Conservation (phyloP, 139 green algal genomes). For the Chlorella sp. region DNA sequence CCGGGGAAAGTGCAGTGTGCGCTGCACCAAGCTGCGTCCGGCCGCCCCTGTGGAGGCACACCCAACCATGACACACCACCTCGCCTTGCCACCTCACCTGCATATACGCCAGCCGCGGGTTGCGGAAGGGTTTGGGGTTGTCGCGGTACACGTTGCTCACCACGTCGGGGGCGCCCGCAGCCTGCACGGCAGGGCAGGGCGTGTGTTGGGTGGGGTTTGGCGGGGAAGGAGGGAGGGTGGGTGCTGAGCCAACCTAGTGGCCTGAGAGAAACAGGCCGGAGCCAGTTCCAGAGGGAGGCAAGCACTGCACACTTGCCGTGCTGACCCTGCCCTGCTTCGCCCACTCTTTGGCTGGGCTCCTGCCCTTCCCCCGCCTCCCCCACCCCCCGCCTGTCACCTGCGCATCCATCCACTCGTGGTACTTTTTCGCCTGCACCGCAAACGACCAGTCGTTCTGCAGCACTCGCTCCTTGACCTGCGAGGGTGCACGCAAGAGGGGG, state of each 20-base stretch:
- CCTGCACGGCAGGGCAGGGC: neutral
- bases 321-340: no score
- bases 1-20: neutral
- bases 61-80: neutral
- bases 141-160: constrained; percentile 51
- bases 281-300: no score
- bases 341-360: neutral
- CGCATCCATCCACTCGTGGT: constrained; percentile 55
- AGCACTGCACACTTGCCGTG: no score
- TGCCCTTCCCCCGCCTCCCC: neutral
- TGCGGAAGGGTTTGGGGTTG: constrained; percentile 37
- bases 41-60: neutral
- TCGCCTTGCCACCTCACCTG: constrained; percentile 10
- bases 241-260: no score
- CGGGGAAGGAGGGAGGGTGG: no score
- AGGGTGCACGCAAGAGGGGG: neutral
- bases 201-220: no score
- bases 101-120: constrained; percentile 44
- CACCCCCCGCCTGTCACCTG: constrained; percentile 16
- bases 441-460: constrained; percentile 53
- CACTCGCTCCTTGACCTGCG: constrained; percentile 62
- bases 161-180: constrained; percentile 38
- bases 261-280: no score
- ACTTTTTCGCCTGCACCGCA: constrained; percentile 54
- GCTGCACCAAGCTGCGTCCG: neutral